Evolutionary conservation across 2,329 filamentous ascomycete species (phyloP), one percentile per base, ranked within the genome.

Genomic region (Botrytis fabae): DNA sequence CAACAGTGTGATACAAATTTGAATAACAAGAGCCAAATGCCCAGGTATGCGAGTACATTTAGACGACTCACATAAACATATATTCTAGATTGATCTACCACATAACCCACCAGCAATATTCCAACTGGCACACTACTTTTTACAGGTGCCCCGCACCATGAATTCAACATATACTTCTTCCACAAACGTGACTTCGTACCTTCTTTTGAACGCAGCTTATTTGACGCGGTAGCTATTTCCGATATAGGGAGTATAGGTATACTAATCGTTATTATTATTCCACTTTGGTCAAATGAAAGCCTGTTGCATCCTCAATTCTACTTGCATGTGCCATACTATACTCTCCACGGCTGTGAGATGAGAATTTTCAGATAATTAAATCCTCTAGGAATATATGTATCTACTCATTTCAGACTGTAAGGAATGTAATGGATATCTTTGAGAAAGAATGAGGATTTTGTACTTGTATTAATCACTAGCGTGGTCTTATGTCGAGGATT

Each of bases 1-100:
- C 3, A 25, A 35, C 4, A 4, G 16, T 25, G 0, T 1, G 40
- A 40, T 2, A n/a, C 1, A n/a, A 57, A 61, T 2, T 9, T 4
- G 59, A 25, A 38, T 25, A 16, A 38, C 3, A 8, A 8, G 20
- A 40, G 10, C 12, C 12, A 25, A 61, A 40, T 16, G 4, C 22
- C 16, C 20, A 40, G 38, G 4, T 40, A 5, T 4, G 18, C 8
- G 38, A 9, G 7, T 38, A 38, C 8, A 8, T 8, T 28, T 7
- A 57, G 7, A 42, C 10, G n/a, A 54, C 12, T n/a, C 38, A 9
- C 14, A 28, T n/a, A 16, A 16, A 28, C 14, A 57, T 12, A 16
- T 14, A 18, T 1, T 2, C 28, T 32, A 57, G n/a, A 57, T 57
- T 57, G 4, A 28, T 28, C 35, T 8, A 8, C 35, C 2, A 35